Percentiles rank a stretch among this genome's conserved stretches.
phyloP scores from a whole-genome alignment of 495 filamentous ascomycete genomes.

The Letharia columbiana region DNA sequence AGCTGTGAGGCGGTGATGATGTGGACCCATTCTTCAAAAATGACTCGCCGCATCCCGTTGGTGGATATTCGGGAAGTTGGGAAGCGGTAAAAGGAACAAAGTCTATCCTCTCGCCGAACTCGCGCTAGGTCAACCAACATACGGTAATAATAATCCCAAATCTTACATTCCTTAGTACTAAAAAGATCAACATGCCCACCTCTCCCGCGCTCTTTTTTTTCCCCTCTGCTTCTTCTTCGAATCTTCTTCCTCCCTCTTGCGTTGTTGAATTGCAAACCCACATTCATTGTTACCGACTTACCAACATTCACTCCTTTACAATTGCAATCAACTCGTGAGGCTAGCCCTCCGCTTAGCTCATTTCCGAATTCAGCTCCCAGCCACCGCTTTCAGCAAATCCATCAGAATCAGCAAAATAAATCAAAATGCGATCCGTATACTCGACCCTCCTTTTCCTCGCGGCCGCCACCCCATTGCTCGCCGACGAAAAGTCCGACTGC shows the following conservation, averaged over 20 bases:
- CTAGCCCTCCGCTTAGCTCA: not conserved
- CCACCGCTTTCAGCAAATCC: slow-evolving; percentile 5
- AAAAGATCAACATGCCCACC: not conserved
- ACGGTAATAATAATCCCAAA: not conserved
- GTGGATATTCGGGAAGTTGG: not conserved
- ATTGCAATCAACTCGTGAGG: slow-evolving; percentile 2
- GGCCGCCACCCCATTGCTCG: not conserved
- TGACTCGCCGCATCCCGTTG: not conserved
- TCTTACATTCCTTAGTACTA: slow-evolving; percentile 1
- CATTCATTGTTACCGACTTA: not conserved
- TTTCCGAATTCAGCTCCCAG: not conserved
- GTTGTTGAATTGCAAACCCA: not conserved
- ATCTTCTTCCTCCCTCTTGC: not conserved
- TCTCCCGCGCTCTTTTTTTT: not conserved
- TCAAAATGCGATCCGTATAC: not conserved
- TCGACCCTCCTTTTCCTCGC: not conserved
- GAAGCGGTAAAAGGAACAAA: not conserved
- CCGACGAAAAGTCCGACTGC: slow-evolving; percentile 1
- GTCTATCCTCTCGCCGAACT: not conserved
- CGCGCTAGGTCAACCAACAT: slow-evolving; percentile 1
- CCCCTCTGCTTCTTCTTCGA: not conserved
- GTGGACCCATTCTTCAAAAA: not conserved
- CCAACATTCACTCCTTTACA: not conserved
- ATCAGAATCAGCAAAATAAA: not conserved
- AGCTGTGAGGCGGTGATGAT: not conserved